Evolutionary conservation across 1,139 yeast species (phyloP).

Genomic region (Protomyces arabidopsidicola): DNA sequence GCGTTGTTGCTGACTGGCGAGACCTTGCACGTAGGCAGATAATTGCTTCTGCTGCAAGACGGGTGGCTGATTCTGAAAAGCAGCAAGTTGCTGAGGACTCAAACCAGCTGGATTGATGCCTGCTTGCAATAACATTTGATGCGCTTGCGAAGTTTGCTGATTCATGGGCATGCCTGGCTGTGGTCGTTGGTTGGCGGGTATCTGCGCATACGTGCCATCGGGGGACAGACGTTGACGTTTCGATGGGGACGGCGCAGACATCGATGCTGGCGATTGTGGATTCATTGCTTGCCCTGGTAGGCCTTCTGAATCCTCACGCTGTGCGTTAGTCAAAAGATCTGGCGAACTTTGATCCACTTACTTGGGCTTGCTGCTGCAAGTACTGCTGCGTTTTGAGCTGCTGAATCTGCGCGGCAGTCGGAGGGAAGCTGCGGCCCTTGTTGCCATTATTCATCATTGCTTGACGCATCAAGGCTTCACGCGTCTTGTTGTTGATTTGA

Average conservation of each 20-base stretch:
- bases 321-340: not conserved
- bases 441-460: constrained; percentile 34
- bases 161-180: constrained; percentile 4
- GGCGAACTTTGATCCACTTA: not conserved
- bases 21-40: constrained; percentile 30
- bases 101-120: constrained; percentile 32
- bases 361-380: constrained; percentile 36
- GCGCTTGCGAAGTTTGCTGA: constrained; percentile 28
- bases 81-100: constrained; percentile 30
- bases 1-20: constrained; percentile 35
- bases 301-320: not conserved
- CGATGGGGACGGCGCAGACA: constrained; percentile 38
- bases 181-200: constrained; percentile 13
- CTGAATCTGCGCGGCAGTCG: constrained; percentile 27
- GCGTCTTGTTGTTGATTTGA: constrained; percentile 35
- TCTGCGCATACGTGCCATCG: constrained; percentile 38
- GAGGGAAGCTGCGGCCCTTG: constrained; percentile 24
- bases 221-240: constrained; percentile 43
- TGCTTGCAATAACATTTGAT: constrained; percentile 39
- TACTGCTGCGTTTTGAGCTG: constrained; percentile 31
- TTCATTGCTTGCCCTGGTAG: not conserved
- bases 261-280: constrained; percentile 28
- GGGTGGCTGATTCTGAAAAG: constrained; percentile 31
- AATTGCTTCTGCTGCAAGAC: constrained; percentile 30
- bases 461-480: constrained; percentile 36